Evolutionary conservation across 371 early-diverging fungal genomes (phyloP), one percentile per base, ranked within the genome.

Genomic region (Fennellomyces sp.): DNA sequence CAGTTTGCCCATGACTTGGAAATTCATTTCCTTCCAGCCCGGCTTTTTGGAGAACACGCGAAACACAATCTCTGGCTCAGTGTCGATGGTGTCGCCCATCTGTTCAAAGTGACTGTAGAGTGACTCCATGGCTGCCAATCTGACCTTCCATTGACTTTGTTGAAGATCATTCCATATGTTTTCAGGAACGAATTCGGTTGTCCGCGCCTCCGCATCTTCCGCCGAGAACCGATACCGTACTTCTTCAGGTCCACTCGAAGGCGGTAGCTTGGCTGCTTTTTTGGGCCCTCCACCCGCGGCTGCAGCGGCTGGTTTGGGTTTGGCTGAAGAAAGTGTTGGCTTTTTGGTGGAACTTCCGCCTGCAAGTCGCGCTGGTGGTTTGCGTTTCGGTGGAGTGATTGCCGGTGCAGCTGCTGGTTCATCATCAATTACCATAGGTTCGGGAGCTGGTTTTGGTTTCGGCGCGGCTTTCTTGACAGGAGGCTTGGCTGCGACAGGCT

Each of bases 11-110:
- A 85, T 82, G 10, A 89, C 96, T 60, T 98, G 97, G 65, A 97
- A 97, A 73, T 97, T 97, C 80, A 84, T 92, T 66, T 97, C 97
- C 69, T 96, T 96, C 91, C 92, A 96, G 2, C 95, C 97, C 0
- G 96, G 96, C 39, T 91, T 91, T 59, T 90, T 91, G 5, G 82
- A 69, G 28, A 98, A 70, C 28, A 81, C 82, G 15, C 94, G 85
- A 13, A 93, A 82, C 15, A 98, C 76, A 28, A 94, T 80, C 66
- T 97, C 98, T 0, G 94, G 83, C 51, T 94, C 92, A 5, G 94
- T 72, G 2, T 73, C 73, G 0, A 76, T 31, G 1, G 59, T 56
- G 42, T 77, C 78, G 33, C 67, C 73, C 28, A 63, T 67, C 42
- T 85, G 77, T 23, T 45, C 23, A 31, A 94, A 64, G 19, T 85